phyloP scores from a whole-genome alignment of 345 rosid species.

The Ailanthus altissimus region DNA sequence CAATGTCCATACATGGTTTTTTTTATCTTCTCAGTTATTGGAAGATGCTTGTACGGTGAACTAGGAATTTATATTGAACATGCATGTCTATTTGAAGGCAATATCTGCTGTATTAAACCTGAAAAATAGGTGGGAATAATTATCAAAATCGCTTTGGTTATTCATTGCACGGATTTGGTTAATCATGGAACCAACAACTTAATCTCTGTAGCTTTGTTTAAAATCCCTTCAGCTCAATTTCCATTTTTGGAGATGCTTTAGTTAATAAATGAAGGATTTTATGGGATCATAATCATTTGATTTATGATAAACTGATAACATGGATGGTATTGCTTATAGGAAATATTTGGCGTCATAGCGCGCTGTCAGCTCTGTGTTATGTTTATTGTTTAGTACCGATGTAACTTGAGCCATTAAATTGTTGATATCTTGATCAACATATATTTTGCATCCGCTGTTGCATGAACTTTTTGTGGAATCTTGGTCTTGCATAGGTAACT shows the following conservation, averaged over 20 bases:
- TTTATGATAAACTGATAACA: neutral
- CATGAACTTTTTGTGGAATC: constrained; percentile 5
- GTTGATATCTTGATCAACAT: neutral
- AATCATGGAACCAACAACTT: no score
- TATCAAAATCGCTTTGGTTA: no score
- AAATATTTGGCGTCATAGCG: constrained; percentile 3
- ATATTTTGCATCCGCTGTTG: neutral
- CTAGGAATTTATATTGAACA: no score
- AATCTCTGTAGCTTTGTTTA: neutral
- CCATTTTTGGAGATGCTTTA: no score
- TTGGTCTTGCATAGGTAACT: constrained; percentile 50
- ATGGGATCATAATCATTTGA: neutral
- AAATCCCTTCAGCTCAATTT: neutral
- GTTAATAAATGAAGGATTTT: neutral
- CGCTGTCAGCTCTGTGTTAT: neutral
- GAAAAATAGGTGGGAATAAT: no score
- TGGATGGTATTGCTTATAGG: neutral
- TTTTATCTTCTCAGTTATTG: neutral
- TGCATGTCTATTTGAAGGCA: no score
- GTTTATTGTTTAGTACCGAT: neutral
- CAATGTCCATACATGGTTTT: neutral
- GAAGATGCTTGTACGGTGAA: neutral
- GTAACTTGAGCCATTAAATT: neutral
- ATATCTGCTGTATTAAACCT: no score
- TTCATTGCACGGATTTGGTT: no score